Conservation (phyloP, 176 grass and related monocot genomes). For the Carex parvula region DNA sequence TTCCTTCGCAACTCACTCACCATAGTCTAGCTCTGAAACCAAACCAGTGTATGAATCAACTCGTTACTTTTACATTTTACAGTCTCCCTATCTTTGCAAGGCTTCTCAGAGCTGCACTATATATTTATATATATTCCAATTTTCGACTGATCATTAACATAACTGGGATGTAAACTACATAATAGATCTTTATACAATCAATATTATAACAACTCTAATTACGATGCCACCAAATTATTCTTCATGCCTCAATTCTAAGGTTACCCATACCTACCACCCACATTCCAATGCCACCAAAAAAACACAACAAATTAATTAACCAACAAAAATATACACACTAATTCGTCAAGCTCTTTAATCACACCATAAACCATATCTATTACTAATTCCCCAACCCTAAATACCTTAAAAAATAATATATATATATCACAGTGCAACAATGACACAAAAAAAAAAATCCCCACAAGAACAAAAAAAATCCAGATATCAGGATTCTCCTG, state of each 20-base stretch:
- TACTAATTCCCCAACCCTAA: constrained; percentile 3
- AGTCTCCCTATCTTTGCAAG: no score
- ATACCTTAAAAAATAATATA: background rate
- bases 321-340: background rate
- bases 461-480: constrained; percentile 3
- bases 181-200: background rate
- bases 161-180: no score
- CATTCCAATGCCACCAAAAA: background rate
- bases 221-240: background rate
- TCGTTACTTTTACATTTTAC: no score
- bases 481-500: constrained; percentile 9
- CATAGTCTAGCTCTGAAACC: no score
- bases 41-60: no score
- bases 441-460: background rate
- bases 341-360: background rate
- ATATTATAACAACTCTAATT: background rate
- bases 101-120: no score
- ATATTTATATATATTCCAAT: no score
- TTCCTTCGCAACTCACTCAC: no score
- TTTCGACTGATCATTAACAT: no score
- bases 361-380: constrained; percentile 7
- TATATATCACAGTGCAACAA: background rate
- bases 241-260: background rate
- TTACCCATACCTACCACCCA: background rate
- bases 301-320: no score